Percentiles rank a stretch among this genome's conserved stretches.
phyloP scores from a whole-genome alignment of 2,329 filamentous ascomycete species.

The Sporothrix luriei region DNA sequence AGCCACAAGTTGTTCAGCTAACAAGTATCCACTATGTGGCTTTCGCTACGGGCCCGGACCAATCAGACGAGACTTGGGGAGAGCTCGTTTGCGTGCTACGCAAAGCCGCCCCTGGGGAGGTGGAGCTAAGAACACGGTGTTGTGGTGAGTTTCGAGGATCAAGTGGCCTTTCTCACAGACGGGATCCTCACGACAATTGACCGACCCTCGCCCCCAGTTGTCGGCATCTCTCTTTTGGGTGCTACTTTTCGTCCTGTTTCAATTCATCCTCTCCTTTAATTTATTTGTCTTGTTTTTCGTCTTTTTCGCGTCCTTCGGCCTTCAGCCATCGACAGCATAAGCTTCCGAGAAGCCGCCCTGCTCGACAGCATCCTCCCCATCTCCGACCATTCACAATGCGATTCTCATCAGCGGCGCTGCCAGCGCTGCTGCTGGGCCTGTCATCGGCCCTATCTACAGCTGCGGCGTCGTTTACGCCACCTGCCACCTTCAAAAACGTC shows the following conservation, averaged over 20 bases:
- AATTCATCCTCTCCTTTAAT: constrained; percentile 20
- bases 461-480: constrained; percentile 72
- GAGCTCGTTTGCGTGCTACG: constrained; percentile 33
- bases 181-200: constrained; percentile 5
- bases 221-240: constrained; percentile 6
- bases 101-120: constrained; percentile 35
- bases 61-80: constrained; percentile 2
- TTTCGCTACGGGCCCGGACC: constrained; percentile 20
- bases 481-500: constrained; percentile 89
- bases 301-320: neutral
- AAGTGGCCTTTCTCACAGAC: constrained; percentile 24
- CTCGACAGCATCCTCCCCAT: constrained; percentile 33
- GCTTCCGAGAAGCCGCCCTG: constrained; percentile 29
- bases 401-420: constrained; percentile 53
- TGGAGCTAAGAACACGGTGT: constrained; percentile 41
- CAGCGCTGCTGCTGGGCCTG: constrained; percentile 62
- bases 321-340: neutral
- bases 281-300: neutral
- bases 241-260: neutral
- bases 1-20: neutral
- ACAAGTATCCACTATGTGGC: neutral
- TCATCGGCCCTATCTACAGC: constrained; percentile 48
- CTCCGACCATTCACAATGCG: constrained; percentile 46
- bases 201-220: constrained; percentile 10
- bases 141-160: constrained; percentile 36